Percentiles rank a stretch among this genome's conserved stretches.
Evolutionary conservation across 2,329 filamentous ascomycete genomes (phyloP).

Genomic region (Colletotrichum caudatum): DNA sequence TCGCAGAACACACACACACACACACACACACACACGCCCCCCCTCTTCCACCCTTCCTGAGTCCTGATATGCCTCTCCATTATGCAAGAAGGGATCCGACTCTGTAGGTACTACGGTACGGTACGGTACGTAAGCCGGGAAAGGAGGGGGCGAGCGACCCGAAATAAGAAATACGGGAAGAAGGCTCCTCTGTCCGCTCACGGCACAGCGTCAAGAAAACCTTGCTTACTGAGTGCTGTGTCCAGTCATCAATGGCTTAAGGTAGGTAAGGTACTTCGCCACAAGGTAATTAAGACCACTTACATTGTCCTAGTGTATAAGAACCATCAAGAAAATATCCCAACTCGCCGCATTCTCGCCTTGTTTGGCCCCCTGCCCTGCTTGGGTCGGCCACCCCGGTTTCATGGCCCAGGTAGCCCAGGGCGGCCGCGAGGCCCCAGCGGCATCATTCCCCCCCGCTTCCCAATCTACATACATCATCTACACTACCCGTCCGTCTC

Average conservation of each 20-base stretch:
- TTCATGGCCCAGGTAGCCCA: constrained; percentile 5
- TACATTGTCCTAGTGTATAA: not conserved
- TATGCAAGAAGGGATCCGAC: not conserved
- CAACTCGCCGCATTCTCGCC: constrained; percentile 8
- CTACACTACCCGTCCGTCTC: not conserved
- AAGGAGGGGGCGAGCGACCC: not conserved
- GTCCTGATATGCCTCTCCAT: constrained; percentile 4
- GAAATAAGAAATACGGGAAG: not conserved
- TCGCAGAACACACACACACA: constrained; percentile 5
- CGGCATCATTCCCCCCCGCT: not conserved
- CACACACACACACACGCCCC: not conserved
- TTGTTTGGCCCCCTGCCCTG: constrained; percentile 7
- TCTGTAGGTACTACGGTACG: constrained; percentile 2
- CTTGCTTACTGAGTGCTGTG: constrained; percentile 18
- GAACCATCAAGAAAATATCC: not conserved
- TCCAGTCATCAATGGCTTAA: constrained; percentile 16
- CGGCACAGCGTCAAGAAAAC: not conserved
- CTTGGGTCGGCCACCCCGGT: constrained; percentile 21
- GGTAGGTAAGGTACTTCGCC: not conserved
- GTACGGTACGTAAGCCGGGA: not conserved
- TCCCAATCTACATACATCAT: not conserved
- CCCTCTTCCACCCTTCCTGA: not conserved
- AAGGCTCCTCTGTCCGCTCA: not conserved
- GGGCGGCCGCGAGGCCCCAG: constrained; percentile 1
- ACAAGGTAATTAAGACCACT: not conserved